Conservation (phyloP, 495 filamentous ascomycete genomes). For the Saxophila tyrrhenica region DNA sequence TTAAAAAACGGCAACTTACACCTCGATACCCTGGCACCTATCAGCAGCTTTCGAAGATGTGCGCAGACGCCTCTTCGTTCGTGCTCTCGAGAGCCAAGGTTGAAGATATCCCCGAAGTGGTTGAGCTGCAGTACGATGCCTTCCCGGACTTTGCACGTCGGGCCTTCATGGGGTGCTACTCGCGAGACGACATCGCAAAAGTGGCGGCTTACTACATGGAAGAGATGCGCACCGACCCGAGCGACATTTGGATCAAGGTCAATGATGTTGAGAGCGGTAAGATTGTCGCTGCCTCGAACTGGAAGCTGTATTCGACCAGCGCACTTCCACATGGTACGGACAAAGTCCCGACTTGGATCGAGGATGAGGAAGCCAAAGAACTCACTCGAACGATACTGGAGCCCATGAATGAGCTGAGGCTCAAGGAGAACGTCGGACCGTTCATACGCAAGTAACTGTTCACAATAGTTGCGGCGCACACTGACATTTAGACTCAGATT, state of each 20-base stretch:
- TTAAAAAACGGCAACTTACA: too few relatives aligned
- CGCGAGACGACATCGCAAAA: background rate
- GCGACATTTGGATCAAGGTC: conserved; percentile 11
- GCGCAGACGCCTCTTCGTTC: background rate
- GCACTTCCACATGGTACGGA: background rate
- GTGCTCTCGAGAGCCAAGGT: background rate
- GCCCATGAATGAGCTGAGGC: background rate
- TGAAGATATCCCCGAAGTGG: conserved; percentile 7
- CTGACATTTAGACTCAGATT: conserved; percentile 1
- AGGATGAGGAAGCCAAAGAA: conserved; percentile 1
- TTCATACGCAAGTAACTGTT: conserved; percentile 2
- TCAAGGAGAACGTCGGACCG: background rate
- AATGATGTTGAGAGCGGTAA: conserved; percentile 4
- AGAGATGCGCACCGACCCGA: conserved; percentile 2
- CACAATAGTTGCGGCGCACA: too few relatives aligned
- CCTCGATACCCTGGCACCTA: background rate
- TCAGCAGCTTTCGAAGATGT: background rate
- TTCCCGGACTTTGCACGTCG: conserved; percentile 5
- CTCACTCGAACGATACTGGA: background rate
- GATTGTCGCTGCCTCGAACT: conserved; percentile 7
- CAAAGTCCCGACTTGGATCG: conserved; percentile 3
- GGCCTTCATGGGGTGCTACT: conserved; percentile 9
- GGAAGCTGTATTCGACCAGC: conserved; percentile 1
- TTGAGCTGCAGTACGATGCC: conserved; percentile 1
- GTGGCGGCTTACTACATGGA: background rate